Conservation (phyloP, 2,329 filamentous ascomycete genomes). For the Dactylellina sp. region DNA sequence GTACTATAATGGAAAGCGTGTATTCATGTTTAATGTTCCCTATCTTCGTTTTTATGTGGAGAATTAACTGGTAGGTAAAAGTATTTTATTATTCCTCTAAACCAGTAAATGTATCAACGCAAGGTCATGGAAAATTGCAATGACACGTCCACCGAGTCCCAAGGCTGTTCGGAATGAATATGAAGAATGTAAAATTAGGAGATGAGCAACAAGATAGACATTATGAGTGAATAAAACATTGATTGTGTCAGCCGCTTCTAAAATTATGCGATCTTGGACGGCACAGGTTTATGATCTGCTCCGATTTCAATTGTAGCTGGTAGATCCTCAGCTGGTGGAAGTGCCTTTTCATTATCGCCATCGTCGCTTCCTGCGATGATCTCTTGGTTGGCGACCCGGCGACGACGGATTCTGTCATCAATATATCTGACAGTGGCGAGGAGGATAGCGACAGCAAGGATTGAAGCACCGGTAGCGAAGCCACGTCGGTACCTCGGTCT, state of each 20-base stretch:
- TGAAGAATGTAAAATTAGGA: too few relatives aligned
- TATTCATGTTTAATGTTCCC: too few relatives aligned
- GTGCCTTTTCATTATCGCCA: constrained; percentile 33
- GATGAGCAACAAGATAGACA: neutral
- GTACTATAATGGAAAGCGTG: too few relatives aligned
- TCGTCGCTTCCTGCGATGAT: constrained; percentile 34
- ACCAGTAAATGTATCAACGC: too few relatives aligned
- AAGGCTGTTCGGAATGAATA: too few relatives aligned
- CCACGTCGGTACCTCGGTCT: constrained; percentile 68
- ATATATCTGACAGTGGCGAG: constrained; percentile 65
- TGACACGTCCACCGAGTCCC: too few relatives aligned
- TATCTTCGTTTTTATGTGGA: neutral
- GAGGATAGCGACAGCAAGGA: constrained; percentile 65
- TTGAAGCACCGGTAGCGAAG: constrained; percentile 66
- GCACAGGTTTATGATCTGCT: constrained; percentile 15
- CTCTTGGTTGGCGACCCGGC: constrained; percentile 47
- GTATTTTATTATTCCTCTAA: too few relatives aligned
- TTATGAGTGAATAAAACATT: neutral
- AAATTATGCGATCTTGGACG: constrained; percentile 22
- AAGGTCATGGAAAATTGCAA: too few relatives aligned
- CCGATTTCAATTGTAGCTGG: constrained; percentile 28
- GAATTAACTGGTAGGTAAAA: too few relatives aligned
- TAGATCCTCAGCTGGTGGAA: constrained; percentile 34
- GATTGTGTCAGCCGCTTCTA: neutral
- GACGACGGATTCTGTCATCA: constrained; percentile 64